These are phyloP conservation scores for Arachnomyces sp. DNA, from an alignment of 2,329 filamentous ascomycete genomes.

Conservation along the genomic window DNA sequence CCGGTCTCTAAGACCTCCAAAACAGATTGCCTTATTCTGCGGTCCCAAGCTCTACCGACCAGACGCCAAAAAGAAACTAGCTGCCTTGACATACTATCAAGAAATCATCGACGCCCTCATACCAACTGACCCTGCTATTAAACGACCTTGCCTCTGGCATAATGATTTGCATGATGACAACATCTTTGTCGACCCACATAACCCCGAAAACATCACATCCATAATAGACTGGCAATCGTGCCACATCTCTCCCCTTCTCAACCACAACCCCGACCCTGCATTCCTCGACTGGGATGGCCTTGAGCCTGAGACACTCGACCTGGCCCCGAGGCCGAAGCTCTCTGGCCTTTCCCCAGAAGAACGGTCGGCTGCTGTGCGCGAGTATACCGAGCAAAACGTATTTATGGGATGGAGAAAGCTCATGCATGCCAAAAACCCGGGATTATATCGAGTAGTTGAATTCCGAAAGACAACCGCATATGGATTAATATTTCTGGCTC, in stretches of 20 bases:
- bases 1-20: conserved; percentile 16
- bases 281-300: conserved; percentile 22
- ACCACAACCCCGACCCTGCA: conserved; percentile 19
- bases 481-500: conserved; percentile 22
- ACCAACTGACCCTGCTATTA: conserved; percentile 17
- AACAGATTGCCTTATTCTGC: conserved; percentile 21
- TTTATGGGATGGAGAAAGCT: conserved; percentile 11
- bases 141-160: conserved; percentile 21
- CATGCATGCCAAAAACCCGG: conserved; percentile 6
- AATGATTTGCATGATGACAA: conserved; percentile 24
- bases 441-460: conserved; percentile 5
- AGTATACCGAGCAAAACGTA: conserved; percentile 15
- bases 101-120: conserved; percentile 17
- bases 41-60: conserved; percentile 22
- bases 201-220: conserved; percentile 18
- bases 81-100: conserved; percentile 18
- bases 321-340: conserved; percentile 15
- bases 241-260: conserved; percentile 23
- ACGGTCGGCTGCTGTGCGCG: conserved; percentile 15
- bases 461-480: conserved; percentile 12
- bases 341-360: conserved; percentile 19
- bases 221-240: conserved; percentile 28
- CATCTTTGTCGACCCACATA: conserved; percentile 24
- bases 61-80: conserved; percentile 17
- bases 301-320: conserved; percentile 21